Evolutionary conservation across 345 rosid species (phyloP).

Genomic region (Eucalyptus tenuipes): DNA sequence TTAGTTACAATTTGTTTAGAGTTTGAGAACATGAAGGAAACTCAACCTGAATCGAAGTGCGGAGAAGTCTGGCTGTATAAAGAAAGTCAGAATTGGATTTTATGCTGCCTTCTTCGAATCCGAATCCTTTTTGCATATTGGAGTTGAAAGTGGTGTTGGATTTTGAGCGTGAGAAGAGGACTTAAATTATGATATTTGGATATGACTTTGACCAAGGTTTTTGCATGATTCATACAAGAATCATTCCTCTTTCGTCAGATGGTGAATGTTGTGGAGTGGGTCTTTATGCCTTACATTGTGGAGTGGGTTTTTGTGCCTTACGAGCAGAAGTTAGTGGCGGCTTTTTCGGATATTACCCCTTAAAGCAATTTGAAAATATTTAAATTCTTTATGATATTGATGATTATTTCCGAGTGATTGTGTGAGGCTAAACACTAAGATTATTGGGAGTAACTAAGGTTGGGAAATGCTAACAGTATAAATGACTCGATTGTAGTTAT

Average conservation of each 20-base stretch:
- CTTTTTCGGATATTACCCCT: neutral
- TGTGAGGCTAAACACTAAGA: neutral
- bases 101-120: neutral
- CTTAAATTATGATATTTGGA: neutral
- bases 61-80: neutral
- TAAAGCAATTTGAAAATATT: neutral
- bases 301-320: neutral
- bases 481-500: neutral
- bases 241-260: neutral
- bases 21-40: neutral
- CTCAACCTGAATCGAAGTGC: neutral
- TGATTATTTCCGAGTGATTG: too few species aligned
- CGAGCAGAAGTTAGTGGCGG: neutral
- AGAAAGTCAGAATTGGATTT: neutral
- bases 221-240: neutral
- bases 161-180: neutral
- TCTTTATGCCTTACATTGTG: neutral
- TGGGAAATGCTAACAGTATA: too few species aligned
- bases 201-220: neutral
- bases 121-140: neutral
- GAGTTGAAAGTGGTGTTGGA: neutral
- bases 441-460: neutral
- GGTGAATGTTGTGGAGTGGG: neutral
- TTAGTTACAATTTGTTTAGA: neutral
- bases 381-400: neutral